phyloP scores from a whole-genome alignment of 306 rosid genomes.

The Begonia peltatifolia region DNA sequence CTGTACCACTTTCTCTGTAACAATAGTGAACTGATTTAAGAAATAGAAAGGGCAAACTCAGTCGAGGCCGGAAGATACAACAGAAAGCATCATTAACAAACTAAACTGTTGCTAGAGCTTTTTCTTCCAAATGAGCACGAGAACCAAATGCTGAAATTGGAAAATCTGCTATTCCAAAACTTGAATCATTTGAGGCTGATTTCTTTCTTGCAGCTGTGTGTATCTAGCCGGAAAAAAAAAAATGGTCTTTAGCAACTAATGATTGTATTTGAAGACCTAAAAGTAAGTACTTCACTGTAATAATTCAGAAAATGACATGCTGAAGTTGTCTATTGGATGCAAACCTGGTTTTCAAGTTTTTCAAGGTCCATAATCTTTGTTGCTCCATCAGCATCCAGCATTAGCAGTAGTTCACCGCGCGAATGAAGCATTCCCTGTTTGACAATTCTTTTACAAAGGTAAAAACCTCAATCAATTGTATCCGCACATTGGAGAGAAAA shows the following conservation, averaged over 20 bases:
- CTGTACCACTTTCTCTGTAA: constrained; percentile 91
- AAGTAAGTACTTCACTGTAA: not conserved
- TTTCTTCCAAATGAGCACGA: constrained; percentile 93
- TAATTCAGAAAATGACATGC: not conserved
- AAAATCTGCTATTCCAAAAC: constrained; percentile 57
- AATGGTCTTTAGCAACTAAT: constrained; percentile 7
- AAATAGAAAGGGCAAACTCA: constrained; percentile 1
- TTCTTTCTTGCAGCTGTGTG: constrained; percentile 42
- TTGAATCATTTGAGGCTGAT: constrained; percentile 19
- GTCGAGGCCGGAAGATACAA: not conserved
- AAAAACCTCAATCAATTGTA: constrained; percentile 53
- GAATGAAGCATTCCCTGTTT: constrained; percentile 99
- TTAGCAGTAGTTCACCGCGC: constrained; percentile 88
- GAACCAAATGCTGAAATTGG: constrained; percentile 87
- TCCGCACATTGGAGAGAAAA: not conserved
- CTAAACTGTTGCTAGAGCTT: constrained; percentile 82
- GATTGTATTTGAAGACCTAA: not conserved
- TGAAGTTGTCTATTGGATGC: not conserved
- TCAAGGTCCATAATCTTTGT: constrained; percentile 73
- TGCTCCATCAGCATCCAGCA: constrained; percentile 99
- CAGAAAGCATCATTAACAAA: constrained; percentile 11
- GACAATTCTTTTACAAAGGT: constrained; percentile 61
- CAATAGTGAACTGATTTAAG: constrained; percentile 16
- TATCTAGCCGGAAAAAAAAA: constrained; percentile 35
- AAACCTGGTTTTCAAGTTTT: constrained; percentile 86